phyloP scores from a whole-genome alignment of 768 basidiomycete species.

The Pilatotrama ljubarskyi region DNA sequence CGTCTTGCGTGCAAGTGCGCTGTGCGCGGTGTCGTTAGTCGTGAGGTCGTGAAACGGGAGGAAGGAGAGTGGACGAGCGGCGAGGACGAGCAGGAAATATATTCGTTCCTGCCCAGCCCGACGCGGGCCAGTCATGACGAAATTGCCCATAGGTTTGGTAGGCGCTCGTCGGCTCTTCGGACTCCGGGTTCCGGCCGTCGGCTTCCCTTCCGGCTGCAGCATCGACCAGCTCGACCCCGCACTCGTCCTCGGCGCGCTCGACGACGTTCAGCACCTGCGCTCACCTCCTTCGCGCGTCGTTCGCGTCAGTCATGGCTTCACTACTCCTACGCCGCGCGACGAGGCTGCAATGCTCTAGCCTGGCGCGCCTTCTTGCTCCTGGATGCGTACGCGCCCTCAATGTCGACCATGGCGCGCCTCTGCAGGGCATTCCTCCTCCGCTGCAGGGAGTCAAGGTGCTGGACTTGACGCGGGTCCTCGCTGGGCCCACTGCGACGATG shows the following conservation, averaged over 20 bases:
- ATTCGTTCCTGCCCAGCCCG: constrained; percentile 2
- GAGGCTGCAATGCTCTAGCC: not conserved
- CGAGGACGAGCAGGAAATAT: not conserved
- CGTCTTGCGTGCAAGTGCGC: not conserved
- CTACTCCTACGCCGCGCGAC: not conserved
- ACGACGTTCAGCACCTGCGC: not conserved
- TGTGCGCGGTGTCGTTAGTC: constrained; percentile 2
- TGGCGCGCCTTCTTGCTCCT: not conserved
- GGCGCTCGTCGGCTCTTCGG: constrained; percentile 9
- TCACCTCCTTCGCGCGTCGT: not conserved
- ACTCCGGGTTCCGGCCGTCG: not conserved
- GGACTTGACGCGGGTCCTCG: constrained; percentile 87
- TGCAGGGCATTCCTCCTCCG: constrained; percentile 70
- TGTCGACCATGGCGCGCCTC: constrained; percentile 10
- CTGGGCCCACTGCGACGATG: constrained; percentile 93
- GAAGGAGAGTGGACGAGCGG: not conserved
- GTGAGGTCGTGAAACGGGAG: constrained; percentile 10
- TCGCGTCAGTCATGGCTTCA: constrained; percentile 1
- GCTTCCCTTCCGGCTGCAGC: too few relatives aligned
- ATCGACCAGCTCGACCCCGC: not conserved
- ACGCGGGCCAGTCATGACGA: constrained; percentile 2
- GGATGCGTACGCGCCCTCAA: constrained; percentile 3
- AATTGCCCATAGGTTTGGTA: not conserved
- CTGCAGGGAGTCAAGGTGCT: constrained; percentile 80
- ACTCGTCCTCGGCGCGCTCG: not conserved